Base-by-base conservation (phyloP, 768 basidiomycete species). In the Mycena maculata region DNA sequence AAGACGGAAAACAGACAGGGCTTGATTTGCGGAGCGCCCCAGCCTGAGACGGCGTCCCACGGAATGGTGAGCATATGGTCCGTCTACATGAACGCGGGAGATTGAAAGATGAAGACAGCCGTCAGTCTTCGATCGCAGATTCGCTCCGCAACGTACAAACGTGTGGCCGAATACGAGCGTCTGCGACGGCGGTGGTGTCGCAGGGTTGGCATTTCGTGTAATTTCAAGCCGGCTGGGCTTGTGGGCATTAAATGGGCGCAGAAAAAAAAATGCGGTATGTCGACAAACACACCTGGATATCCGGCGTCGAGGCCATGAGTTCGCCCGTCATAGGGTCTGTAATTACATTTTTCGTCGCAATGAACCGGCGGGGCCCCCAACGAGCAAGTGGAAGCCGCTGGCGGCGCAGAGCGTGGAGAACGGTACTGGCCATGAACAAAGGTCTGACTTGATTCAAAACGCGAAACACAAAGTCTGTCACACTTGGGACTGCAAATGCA, bases 41-140 rank as follows among this genome's bases (percentile, higher is more conserved):
- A 98, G 20, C 96, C 96, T 42, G 84, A 83, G 25, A 81, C 75
- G 4, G 83, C 80, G 64, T 85, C 82, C 95, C 95, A 97, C 77
- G 90, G 80, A 80, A 90, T 87, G 42, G 85, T 89, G 42, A 96
- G 78, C 94, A 96, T 96, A 76, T 96, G 94, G 78, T 96, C 92
- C 48, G 92, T 92, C 92, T 91, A 18, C 13, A 22, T 16, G 6
- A 71, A 18, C 31, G 47, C 23, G 30, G n/a, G n/a, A n/a, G n/a
- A 9, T 2, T 39, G 36, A 45, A 54, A n/a, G n/a, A n/a, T n/a
- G n/a, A n/a, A n/a, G n/a, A n/a, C n/a, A n/a, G n/a, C n/a, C n/a
- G n/a, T n/a, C n/a, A n/a, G n/a, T 15, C 59, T 49, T 64, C 57
- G 53, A 58, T 45, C 33, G 60, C 57, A 56, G 31, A 65, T 60